Percentiles rank a stretch among this genome's conserved stretches.
These are phyloP conservation scores for Serpula lacrymans DNA, from an alignment of 768 basidiomycete species.

Conservation along the genomic window DNA sequence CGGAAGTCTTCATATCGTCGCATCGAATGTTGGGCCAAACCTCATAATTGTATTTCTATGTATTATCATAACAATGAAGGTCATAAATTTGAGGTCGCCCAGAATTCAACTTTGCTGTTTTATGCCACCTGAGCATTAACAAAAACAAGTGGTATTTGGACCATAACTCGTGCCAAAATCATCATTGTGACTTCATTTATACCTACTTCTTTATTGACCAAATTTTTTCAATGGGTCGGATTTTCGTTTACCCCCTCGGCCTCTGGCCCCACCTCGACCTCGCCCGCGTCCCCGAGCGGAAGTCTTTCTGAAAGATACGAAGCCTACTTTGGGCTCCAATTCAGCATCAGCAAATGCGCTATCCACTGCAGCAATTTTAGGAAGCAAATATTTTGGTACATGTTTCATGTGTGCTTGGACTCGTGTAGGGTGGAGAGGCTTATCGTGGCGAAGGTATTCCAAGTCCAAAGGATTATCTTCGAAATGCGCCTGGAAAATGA, in stretches of 20 bases:
- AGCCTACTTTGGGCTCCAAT: constrained; percentile 39
- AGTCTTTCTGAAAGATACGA: constrained; percentile 72
- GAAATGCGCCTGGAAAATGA: constrained; percentile 79
- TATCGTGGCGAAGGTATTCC: constrained; percentile 91
- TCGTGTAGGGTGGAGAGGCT: constrained; percentile 85
- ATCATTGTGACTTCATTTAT: too few relatives aligned
- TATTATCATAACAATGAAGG: too few relatives aligned
- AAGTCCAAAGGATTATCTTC: constrained; percentile 95
- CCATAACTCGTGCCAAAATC: too few relatives aligned
- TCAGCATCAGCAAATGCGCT: not conserved
- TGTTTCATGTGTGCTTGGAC: constrained; percentile 95
- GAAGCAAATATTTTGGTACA: constrained; percentile 89
- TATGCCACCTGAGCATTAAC: too few relatives aligned
- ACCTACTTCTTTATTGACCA: constrained; percentile 26
- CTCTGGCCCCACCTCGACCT: constrained; percentile 40
- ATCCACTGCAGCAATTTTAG: constrained; percentile 54
- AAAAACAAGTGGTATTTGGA: too few relatives aligned
- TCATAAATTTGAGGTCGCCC: too few relatives aligned
- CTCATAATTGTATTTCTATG: too few relatives aligned
- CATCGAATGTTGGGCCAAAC: too few relatives aligned
- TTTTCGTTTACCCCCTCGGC: constrained; percentile 60
- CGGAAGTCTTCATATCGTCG: too few relatives aligned
- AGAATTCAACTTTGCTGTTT: too few relatives aligned
- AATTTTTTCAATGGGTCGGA: constrained; percentile 83
- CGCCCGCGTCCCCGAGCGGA: constrained; percentile 48